phyloP scores from a whole-genome alignment of 2,329 filamentous ascomycete genomes.

The Boeremia exigua region DNA sequence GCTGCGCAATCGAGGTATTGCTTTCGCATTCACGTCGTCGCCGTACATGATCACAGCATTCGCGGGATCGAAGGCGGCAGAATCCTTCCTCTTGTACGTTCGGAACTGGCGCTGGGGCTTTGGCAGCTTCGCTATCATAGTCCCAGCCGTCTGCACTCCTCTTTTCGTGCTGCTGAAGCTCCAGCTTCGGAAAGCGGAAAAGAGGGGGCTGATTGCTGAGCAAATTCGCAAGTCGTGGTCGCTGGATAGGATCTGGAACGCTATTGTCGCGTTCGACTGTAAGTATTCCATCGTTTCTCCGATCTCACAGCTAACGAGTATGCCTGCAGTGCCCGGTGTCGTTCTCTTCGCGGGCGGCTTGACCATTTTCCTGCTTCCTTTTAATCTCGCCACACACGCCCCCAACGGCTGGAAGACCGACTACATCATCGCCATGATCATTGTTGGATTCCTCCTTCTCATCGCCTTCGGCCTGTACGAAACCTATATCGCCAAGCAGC shows the following conservation, averaged over 20 bases:
- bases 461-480: conserved; percentile 61
- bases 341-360: conserved; percentile 52
- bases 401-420: conserved; percentile 58
- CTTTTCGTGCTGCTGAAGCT: conserved; percentile 14
- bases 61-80: conserved; percentile 54
- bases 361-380: conserved; percentile 54
- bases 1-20: conserved; percentile 55
- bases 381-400: conserved; percentile 61
- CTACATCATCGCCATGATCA: conserved; percentile 57
- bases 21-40: conserved; percentile 56
- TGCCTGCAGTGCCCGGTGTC: conserved; percentile 52
- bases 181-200: conserved; percentile 62
- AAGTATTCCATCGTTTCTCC: background rate
- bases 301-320: conserved; percentile 24
- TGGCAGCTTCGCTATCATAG: conserved; percentile 68
- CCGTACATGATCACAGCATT: conserved; percentile 26
- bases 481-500: conserved; percentile 52
- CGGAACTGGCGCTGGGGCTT: conserved; percentile 70
- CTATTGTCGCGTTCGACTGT: conserved; percentile 30
- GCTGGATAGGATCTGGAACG: conserved; percentile 49
- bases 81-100: conserved; percentile 59
- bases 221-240: conserved; percentile 54
- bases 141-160: conserved; percentile 59
- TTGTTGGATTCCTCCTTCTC: conserved; percentile 56
- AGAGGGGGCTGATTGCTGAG: conserved; percentile 55